Percentiles rank a stretch among this genome's conserved stretches.
phyloP scores from a whole-genome alignment of 2,329 filamentous ascomycete genomes.

The Fusarium miscanthi region DNA sequence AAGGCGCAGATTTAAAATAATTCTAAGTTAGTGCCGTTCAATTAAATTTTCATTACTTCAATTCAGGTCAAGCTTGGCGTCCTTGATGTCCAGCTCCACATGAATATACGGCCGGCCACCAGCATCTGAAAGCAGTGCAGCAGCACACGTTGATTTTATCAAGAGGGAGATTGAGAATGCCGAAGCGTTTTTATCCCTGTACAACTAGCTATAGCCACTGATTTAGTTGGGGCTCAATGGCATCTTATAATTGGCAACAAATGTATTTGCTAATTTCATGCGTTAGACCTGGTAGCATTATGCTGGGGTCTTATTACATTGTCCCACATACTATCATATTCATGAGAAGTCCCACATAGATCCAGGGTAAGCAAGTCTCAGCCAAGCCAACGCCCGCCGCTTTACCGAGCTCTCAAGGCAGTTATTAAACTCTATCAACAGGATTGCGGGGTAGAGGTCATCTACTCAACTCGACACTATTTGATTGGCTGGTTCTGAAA shows the following conservation, averaged over 20 bases:
- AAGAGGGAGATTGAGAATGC: background rate
- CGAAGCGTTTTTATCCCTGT: background rate
- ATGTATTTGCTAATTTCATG: too few relatives aligned
- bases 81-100: too few relatives aligned
- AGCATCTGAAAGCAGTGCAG: too few relatives aligned
- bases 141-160: too few relatives aligned
- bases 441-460: background rate
- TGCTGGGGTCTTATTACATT: fast-evolving
- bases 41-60: too few relatives aligned
- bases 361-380: background rate
- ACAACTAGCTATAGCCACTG: background rate
- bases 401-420: background rate
- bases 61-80: too few relatives aligned
- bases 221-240: too few relatives aligned
- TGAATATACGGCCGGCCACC: too few relatives aligned
- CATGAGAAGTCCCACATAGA: background rate
- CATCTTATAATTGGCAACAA: too few relatives aligned
- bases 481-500: background rate
- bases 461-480: background rate
- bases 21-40: too few relatives aligned
- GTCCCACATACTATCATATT: background rate
- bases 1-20: too few relatives aligned
- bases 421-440: background rate
- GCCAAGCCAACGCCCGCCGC: fast-evolving
- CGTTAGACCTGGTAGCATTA: background rate